phyloP scores from a whole-genome alignment of 257 asterid species.

The Solanum ossicruentum region DNA sequence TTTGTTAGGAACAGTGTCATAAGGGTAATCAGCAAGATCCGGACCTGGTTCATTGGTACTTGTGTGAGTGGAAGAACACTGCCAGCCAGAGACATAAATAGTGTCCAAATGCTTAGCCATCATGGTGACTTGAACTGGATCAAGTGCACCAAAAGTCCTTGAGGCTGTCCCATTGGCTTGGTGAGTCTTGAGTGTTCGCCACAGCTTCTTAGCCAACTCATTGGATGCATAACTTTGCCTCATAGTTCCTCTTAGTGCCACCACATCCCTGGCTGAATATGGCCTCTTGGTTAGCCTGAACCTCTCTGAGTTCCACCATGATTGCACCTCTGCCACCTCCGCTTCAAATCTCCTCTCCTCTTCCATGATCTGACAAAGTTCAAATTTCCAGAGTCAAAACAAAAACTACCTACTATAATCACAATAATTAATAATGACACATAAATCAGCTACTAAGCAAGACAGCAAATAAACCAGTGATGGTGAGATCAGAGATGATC shows the following conservation, averaged over 20 bases:
- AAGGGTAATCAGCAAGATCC: conserved; percentile 92
- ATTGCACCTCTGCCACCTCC: conserved; percentile 83
- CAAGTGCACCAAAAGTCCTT: conserved; percentile 86
- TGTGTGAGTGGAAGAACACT: conserved; percentile 98
- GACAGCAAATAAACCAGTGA: not conserved
- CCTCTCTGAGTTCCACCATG: conserved; percentile 97
- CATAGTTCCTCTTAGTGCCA: conserved; percentile 74
- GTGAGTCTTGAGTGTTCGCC: conserved; percentile 87
- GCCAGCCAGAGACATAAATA: conserved; percentile 96
- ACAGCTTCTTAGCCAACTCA: conserved; percentile 84
- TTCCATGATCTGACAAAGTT: conserved; percentile 63
- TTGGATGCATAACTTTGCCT: conserved; percentile 65
- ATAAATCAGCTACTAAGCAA: not conserved
- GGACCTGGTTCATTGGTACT: conserved; percentile 93
- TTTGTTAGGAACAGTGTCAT: conserved; percentile 94
- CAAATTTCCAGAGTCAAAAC: not conserved
- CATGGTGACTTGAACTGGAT: conserved; percentile 97
- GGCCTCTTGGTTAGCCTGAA: conserved; percentile 79
- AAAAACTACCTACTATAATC: not conserved
- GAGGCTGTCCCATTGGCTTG: conserved; percentile 88
- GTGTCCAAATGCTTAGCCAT: conserved; percentile 90
- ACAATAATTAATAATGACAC: not conserved
- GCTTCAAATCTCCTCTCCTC: conserved; percentile 85
- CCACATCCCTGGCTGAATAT: conserved; percentile 88
- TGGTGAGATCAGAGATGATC: not conserved